Percentiles rank a stretch among this genome's conserved stretches.
phyloP scores from a whole-genome alignment of 2,329 filamentous ascomycete genomes.

The Lasiodiplodia sp. region DNA sequence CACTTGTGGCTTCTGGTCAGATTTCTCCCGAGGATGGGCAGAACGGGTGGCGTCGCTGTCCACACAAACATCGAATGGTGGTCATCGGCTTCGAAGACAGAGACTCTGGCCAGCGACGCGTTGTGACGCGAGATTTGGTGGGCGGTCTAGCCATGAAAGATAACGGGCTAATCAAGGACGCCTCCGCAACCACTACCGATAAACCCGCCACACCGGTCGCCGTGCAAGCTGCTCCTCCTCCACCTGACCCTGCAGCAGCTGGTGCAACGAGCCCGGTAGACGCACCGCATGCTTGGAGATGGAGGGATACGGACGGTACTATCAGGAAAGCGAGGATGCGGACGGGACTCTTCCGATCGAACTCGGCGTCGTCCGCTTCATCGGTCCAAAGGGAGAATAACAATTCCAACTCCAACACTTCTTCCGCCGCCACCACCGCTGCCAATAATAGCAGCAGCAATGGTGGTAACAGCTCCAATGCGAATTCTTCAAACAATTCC shows the following conservation, averaged over 20 bases:
- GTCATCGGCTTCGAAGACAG: conserved; percentile 77
- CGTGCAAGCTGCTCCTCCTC: conserved; percentile 24
- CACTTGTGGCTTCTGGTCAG: conserved; percentile 67
- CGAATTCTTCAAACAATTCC: background rate
- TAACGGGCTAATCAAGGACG: conserved; percentile 52
- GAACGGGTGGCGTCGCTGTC: conserved; percentile 83
- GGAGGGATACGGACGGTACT: conserved; percentile 45
- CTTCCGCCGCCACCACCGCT: background rate
- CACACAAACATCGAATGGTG: conserved; percentile 82
- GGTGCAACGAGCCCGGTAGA: conserved; percentile 12
- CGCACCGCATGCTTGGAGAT: conserved; percentile 37
- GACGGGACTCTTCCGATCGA: conserved; percentile 7
- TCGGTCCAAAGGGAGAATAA: background rate
- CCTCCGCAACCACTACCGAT: conserved; percentile 32
- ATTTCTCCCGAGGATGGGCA: conserved; percentile 79
- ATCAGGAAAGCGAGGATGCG: conserved; percentile 35
- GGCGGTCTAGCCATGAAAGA: conserved; percentile 76
- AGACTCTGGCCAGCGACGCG: conserved; percentile 70
- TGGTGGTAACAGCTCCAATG: background rate
- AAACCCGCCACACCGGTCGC: background rate
- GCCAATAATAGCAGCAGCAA: background rate
- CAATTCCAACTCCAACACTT: background rate
- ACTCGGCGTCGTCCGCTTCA: conserved; percentile 6
- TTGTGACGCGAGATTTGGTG: conserved; percentile 75
- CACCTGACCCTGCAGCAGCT: conserved; percentile 31